Evolutionary conservation across 106 monocot genomes (phyloP), one percentile per base, ranked within the genome.

Genomic region (Dendrobium nobile): DNA sequence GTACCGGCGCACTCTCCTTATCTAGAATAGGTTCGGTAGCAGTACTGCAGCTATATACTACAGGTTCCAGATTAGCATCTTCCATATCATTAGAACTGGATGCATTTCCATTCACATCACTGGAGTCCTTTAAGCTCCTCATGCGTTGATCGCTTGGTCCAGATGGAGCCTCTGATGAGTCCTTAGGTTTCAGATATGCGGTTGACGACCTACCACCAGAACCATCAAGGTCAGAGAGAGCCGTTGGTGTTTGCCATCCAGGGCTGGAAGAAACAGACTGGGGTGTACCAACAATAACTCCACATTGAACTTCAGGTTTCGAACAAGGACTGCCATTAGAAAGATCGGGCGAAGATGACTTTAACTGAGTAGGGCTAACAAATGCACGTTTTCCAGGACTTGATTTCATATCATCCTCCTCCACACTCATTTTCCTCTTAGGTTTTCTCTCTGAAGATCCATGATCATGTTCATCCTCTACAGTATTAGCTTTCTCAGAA

Each of bases 401-500:
- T 74, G 75, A 28, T 33, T 44, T 55, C 19, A 20, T n/a, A 81
- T 55, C 75, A 72, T 82, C 33, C 37, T 47, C 81, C 47, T 78
- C 78, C 24, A 37, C 75, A 77, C 77, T 77, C 19, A 10, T 79
- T 67, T 85, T 91, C 80, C 86, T 84, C 80, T 88, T 87, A 9
- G 79, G 70, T 47, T n/a, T 43, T 64, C 76, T 85, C 79, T 84
- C 90, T 40, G 41, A 75, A 44, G 84, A 85, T 18, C 41, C 78
- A 43, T 47, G 70, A 75, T 76, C 82, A 86, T 72, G 68, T 10
- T 47, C 75, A 77, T 70, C 19, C 37, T 70, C 70, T 0, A 33
- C 37, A 37, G 37, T 15, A 70, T 70, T 70, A 70, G 37, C 33
- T 65, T 82, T 89, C 9, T 86, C 79, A 11, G 3, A 45, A 1